Percentiles rank a stretch among this genome's conserved stretches.
These are phyloP conservation scores for Lentinula sp. DNA, from an alignment of 768 basidiomycete genomes.

Conservation along the genomic window DNA sequence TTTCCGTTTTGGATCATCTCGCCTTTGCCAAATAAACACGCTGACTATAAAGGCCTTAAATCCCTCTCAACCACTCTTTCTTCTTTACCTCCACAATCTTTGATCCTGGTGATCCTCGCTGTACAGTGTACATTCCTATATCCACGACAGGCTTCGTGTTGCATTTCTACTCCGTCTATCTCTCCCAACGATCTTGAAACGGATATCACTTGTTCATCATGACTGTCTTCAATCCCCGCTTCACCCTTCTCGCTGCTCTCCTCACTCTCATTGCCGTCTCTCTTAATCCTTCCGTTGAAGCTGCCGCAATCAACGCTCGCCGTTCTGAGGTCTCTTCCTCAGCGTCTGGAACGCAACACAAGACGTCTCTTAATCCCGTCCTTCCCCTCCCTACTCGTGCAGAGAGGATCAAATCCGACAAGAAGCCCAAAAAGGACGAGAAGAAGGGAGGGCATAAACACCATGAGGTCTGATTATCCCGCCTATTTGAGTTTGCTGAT, in stretches of 20 bases:
- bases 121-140: constrained; percentile 8
- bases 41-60: not conserved
- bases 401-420: not conserved
- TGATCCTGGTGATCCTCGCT: constrained; percentile 10
- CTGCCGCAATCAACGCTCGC: constrained; percentile 27
- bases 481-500: not conserved
- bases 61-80: not conserved
- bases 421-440: not conserved
- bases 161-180: constrained; percentile 11
- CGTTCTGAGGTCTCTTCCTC: constrained; percentile 4
- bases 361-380: not conserved
- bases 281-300: constrained; percentile 26
- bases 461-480: not conserved
- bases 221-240: constrained; percentile 42
- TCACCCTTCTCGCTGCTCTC: constrained; percentile 39
- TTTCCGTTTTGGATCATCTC: not conserved
- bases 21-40: not conserved
- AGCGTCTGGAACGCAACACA: constrained; percentile 1
- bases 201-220: constrained; percentile 25
- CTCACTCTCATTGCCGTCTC: constrained; percentile 39
- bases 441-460: not conserved
- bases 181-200: not conserved
- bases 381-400: constrained; percentile 2
- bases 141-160: constrained; percentile 8
- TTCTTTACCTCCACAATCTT: constrained; percentile 5